A percentile compares a stretch with the other conserved stretches of the same genome.
Evolutionary conservation across 1,284 basidiomycete species (phyloP).

Genomic region (Heterobasidion parviporum): DNA sequence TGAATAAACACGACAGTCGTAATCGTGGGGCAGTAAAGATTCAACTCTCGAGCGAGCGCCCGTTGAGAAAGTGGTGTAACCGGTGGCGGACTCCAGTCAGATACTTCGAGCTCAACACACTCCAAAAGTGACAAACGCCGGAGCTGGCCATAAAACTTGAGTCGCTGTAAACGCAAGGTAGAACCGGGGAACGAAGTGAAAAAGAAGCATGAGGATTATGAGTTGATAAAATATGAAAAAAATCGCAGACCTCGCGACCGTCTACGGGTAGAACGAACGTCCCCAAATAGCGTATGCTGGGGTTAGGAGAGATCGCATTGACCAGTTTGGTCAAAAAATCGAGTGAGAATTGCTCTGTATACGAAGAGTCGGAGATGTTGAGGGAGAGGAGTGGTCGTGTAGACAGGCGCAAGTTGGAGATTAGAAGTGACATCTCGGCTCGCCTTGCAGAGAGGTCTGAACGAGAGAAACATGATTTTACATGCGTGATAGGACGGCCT

Average conservation of each 20-base stretch:
- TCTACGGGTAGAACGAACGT: constrained; percentile 50
- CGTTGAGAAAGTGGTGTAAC: constrained; percentile 40
- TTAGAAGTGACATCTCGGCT: constrained; percentile 37
- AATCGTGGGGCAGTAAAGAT: constrained; percentile 47
- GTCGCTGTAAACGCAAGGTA: constrained; percentile 30
- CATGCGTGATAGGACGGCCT: constrained; percentile 42
- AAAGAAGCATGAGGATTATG: neutral
- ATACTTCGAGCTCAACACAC: constrained; percentile 53
- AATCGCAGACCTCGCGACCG: constrained; percentile 28
- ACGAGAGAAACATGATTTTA: constrained; percentile 63
- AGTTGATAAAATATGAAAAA: constrained; percentile 11
- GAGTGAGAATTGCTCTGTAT: constrained; percentile 42
- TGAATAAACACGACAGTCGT: constrained; percentile 46
- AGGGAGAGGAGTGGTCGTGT: constrained; percentile 36
- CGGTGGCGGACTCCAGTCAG: constrained; percentile 54
- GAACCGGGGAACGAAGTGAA: constrained; percentile 5
- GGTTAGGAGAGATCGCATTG: constrained; percentile 22
- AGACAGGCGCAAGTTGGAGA: constrained; percentile 35
- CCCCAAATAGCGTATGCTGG: constrained; percentile 47
- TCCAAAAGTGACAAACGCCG: constrained; percentile 40
- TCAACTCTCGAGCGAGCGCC: constrained; percentile 48
- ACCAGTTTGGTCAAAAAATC: constrained; percentile 38
- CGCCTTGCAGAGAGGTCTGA: constrained; percentile 38
- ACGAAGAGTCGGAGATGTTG: constrained; percentile 53
- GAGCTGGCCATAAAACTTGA: constrained; percentile 51